Conservation (phyloP, 2,329 filamentous ascomycete genomes). For the Nakataea oryzae region DNA sequence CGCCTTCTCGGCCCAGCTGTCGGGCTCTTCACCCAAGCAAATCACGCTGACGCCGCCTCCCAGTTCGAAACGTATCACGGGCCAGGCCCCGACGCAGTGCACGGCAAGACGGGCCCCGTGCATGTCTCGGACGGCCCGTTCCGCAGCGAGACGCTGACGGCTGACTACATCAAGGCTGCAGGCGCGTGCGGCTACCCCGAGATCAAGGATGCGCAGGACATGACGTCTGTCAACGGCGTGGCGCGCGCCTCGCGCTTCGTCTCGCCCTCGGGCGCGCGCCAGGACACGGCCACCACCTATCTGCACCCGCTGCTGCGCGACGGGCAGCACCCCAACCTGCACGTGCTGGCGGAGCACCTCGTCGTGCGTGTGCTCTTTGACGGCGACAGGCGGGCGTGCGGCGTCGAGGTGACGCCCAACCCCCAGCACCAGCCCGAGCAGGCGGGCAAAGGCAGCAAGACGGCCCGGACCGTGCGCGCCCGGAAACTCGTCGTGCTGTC, state of each 20-base stretch:
- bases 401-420: slow-evolving; percentile 41
- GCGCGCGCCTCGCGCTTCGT: slow-evolving; percentile 9
- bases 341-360: slow-evolving; percentile 19
- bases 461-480: slow-evolving; percentile 23
- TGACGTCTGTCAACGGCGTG: slow-evolving; percentile 28
- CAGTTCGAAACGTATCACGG: slow-evolving; percentile 14
- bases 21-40: neutral
- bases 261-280: slow-evolving; percentile 26
- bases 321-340: slow-evolving; percentile 9
- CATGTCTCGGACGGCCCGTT: slow-evolving; percentile 36
- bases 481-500: slow-evolving; percentile 41
- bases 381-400: slow-evolving; percentile 35
- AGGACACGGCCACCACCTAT: slow-evolving; percentile 18
- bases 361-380: slow-evolving; percentile 41
- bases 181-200: slow-evolving; percentile 30
- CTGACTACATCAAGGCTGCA: slow-evolving; percentile 34
- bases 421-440: neutral
- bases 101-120: slow-evolving; percentile 36
- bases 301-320: slow-evolving; percentile 15
- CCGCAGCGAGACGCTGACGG: slow-evolving; percentile 21
- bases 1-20: neutral
- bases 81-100: slow-evolving; percentile 16
- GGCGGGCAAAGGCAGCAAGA: neutral
- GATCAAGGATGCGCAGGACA: slow-evolving; percentile 36
- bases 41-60: neutral